These are phyloP conservation scores for Fusarium cicatricum DNA, from an alignment of 2,329 filamentous ascomycete genomes.

Conservation along the genomic window DNA sequence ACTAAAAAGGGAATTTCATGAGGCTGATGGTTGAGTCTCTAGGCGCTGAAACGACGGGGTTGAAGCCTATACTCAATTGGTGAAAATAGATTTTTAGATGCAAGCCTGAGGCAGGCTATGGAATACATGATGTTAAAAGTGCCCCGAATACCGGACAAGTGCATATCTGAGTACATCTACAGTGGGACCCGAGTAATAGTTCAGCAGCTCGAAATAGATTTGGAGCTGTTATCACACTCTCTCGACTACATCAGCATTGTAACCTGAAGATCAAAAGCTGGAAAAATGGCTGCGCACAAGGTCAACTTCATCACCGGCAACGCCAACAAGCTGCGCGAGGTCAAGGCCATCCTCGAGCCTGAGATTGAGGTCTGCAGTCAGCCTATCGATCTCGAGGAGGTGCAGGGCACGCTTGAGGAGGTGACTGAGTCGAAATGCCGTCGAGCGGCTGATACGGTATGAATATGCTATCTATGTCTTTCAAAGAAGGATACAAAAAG, in stretches of 20 bases:
- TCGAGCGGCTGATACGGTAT: conserved; percentile 79
- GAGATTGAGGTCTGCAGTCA: conserved; percentile 78
- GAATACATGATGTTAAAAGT: conserved; percentile 29
- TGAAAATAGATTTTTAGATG: conserved; percentile 36
- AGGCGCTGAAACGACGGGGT: neutral
- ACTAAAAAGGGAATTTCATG: neutral
- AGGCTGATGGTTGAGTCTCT: neutral
- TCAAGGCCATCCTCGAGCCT: conserved; percentile 82
- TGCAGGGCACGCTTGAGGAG: conserved; percentile 92
- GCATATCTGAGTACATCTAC: conserved; percentile 20
- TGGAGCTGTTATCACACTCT: neutral
- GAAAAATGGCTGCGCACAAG: conserved; percentile 52
- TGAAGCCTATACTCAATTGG: conserved; percentile 11
- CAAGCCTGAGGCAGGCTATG: conserved; percentile 27
- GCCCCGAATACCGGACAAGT: conserved; percentile 16
- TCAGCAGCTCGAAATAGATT: conserved; percentile 9
- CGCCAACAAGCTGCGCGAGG: conserved; percentile 90
- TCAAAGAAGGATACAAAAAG: no score
- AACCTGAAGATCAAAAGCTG: conserved; percentile 40
- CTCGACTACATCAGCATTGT: neutral
- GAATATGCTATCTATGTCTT: conserved; percentile 30
- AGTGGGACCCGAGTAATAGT: conserved; percentile 15
- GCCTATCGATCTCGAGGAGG: conserved; percentile 82
- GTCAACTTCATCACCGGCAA: conserved; percentile 98
- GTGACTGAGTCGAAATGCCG: conserved; percentile 89